phyloP scores from a whole-genome alignment of 108 stramenopile genomes.

The Pseudonitzschia pungens region DNA sequence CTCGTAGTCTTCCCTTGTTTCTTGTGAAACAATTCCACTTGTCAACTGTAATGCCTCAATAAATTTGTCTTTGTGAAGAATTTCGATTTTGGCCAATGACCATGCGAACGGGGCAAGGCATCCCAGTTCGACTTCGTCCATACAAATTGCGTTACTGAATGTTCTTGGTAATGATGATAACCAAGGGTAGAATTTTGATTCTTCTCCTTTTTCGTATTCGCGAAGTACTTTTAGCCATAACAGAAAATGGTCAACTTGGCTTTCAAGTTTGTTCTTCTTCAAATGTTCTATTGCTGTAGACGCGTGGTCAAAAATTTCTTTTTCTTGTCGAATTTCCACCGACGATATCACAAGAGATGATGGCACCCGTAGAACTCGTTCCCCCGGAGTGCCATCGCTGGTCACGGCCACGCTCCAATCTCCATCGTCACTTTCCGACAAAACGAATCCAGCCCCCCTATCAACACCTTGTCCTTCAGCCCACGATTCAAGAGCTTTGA shows the following conservation, averaged over 20 bases:
- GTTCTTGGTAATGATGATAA: slow-evolving; percentile 50
- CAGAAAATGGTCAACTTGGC: slow-evolving; percentile 36
- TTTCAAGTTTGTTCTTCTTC: slow-evolving; percentile 4
- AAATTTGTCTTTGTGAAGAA: slow-evolving; percentile 23
- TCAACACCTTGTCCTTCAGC: not conserved
- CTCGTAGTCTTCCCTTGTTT: slow-evolving; percentile 15
- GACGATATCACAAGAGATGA: slow-evolving; percentile 31
- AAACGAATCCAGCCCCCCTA: not conserved
- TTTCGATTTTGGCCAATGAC: slow-evolving; percentile 30
- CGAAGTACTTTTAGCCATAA: slow-evolving; percentile 51
- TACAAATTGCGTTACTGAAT: slow-evolving; percentile 51
- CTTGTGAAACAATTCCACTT: not conserved
- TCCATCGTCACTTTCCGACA: not conserved
- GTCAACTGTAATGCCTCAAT: slow-evolving; percentile 14
- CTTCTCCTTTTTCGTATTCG: slow-evolving; percentile 53
- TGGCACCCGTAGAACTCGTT: slow-evolving; percentile 26
- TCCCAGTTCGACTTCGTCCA: slow-evolving; percentile 39
- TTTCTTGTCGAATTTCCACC: slow-evolving; percentile 21
- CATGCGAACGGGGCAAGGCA: slow-evolving; percentile 39
- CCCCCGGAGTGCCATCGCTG: slow-evolving; percentile 14
- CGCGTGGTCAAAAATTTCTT: slow-evolving; percentile 2
- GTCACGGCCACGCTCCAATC: slow-evolving; percentile 11
- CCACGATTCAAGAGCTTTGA: slow-evolving; percentile 16
- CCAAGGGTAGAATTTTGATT: slow-evolving; percentile 47
- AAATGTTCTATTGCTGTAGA: slow-evolving; percentile 15